Conservation (phyloP, 139 green algal genomes). For the Chlamydomonas sphaeroides region DNA sequence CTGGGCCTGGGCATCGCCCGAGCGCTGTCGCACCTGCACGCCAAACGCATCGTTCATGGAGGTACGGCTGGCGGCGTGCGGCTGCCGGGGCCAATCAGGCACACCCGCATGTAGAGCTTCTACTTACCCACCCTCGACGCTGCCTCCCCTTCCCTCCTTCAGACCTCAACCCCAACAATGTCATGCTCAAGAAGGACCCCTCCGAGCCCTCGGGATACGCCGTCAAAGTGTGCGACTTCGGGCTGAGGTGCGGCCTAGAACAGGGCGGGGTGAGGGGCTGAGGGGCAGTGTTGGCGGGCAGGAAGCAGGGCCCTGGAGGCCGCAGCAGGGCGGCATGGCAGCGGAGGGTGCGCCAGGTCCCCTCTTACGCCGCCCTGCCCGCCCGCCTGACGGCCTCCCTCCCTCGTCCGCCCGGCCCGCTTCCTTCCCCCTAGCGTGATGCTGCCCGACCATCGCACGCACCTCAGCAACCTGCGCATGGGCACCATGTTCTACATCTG, state of each 20-base stretch:
- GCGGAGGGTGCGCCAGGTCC: not conserved
- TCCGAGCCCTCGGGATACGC: not conserved
- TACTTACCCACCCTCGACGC: no score
- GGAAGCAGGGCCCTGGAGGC: not conserved
- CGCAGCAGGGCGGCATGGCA: no score
- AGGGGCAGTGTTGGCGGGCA: not conserved
- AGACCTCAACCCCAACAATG: slow-evolving; percentile 44
- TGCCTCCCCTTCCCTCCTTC: not conserved
- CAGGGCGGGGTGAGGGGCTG: not conserved
- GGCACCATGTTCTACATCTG: slow-evolving; percentile 44
- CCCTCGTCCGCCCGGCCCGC: no score
- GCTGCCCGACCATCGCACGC: slow-evolving; percentile 17
- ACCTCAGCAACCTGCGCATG: slow-evolving; percentile 42
- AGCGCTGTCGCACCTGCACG: slow-evolving; percentile 66
- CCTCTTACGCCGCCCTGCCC: not conserved
- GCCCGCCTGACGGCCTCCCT: not conserved
- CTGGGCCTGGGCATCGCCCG: slow-evolving; percentile 37
- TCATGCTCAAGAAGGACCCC: slow-evolving; percentile 41
- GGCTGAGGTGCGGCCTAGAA: slow-evolving; percentile 7
- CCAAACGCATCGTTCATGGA: slow-evolving; percentile 64
- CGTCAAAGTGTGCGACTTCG: slow-evolving; percentile 39
- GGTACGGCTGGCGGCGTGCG: slow-evolving; percentile 14
- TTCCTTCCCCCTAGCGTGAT: not conserved
- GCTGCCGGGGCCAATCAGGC: no score
- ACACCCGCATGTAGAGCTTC: no score